Conservation (phyloP, 257 asterid genomes). For the Solanum dulcamara region DNA sequence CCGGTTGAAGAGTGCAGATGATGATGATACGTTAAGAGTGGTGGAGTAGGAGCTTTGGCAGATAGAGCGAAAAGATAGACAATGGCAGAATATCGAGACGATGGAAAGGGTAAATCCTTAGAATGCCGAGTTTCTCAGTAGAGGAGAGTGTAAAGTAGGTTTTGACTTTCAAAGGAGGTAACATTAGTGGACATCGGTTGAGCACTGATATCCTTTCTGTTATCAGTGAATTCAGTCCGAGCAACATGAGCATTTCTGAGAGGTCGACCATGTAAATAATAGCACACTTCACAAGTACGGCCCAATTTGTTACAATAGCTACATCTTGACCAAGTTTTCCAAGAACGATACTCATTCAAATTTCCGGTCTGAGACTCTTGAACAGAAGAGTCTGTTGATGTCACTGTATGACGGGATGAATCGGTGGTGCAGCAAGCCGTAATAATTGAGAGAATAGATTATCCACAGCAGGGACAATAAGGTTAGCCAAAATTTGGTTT, state of each 20-base stretch:
- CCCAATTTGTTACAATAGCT: background rate
- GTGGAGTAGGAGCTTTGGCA: background rate
- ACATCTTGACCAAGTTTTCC: background rate
- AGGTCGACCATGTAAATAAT: background rate
- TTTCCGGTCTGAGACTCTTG: background rate
- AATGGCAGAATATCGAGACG: background rate
- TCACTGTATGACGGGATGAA: background rate
- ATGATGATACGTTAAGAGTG: background rate
- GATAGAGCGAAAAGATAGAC: background rate
- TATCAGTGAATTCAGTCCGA: background rate
- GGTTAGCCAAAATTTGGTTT: background rate
- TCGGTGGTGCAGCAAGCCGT: background rate
- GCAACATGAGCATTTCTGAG: background rate
- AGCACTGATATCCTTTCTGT: background rate
- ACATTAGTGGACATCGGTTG: background rate
- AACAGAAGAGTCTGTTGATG: background rate
- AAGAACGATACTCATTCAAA: background rate
- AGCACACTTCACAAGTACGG: background rate
- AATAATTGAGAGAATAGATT: background rate
- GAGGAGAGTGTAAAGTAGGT: background rate
- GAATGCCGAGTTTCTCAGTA: background rate
- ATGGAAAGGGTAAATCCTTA: background rate
- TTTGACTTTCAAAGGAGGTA: background rate
- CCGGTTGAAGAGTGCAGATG: background rate
- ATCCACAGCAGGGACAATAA: background rate